Evolutionary conservation across 176 grass and related monocot species (phyloP).

Genomic region (Urochloa ruziziensis): DNA sequence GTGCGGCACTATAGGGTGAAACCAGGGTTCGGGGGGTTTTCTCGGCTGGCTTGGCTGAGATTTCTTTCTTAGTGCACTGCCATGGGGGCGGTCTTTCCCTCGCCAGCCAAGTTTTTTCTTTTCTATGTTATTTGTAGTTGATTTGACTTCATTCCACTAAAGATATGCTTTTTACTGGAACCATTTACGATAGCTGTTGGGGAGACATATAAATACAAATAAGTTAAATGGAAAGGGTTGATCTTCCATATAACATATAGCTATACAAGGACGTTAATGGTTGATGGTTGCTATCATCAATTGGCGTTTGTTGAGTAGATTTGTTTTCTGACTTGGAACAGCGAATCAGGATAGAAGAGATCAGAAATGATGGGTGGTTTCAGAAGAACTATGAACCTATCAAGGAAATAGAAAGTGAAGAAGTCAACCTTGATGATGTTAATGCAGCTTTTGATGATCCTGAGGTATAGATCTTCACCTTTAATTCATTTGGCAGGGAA

Average conservation of each 20-base stretch:
- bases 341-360: constrained; percentile 94
- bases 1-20: too few species aligned
- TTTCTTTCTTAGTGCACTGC: too few species aligned
- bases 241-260: background rate
- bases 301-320: constrained; percentile 23
- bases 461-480: constrained; percentile 51
- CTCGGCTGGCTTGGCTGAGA: too few species aligned
- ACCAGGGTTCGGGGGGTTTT: too few species aligned
- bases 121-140: constrained; percentile 5
- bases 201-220: background rate
- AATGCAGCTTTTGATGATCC: constrained; percentile 85
- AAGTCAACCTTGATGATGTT: constrained; percentile 90
- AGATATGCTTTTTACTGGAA: background rate
- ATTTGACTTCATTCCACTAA: constrained; percentile 7
- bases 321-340: constrained; percentile 44
- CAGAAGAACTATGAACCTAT: constrained; percentile 75
- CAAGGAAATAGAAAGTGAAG: constrained; percentile 74
- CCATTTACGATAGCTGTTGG: background rate
- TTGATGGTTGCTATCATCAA: constrained; percentile 3
- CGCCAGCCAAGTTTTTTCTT: too few species aligned
- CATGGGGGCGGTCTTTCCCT: too few species aligned
- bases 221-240: background rate
- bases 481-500: constrained; percentile 5
- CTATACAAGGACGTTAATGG: constrained; percentile 4
- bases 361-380: constrained; percentile 95